Base-by-base conservation (phyloP, 2,329 filamentous ascomycete species). In the Aspergillus transmontanensis region DNA sequence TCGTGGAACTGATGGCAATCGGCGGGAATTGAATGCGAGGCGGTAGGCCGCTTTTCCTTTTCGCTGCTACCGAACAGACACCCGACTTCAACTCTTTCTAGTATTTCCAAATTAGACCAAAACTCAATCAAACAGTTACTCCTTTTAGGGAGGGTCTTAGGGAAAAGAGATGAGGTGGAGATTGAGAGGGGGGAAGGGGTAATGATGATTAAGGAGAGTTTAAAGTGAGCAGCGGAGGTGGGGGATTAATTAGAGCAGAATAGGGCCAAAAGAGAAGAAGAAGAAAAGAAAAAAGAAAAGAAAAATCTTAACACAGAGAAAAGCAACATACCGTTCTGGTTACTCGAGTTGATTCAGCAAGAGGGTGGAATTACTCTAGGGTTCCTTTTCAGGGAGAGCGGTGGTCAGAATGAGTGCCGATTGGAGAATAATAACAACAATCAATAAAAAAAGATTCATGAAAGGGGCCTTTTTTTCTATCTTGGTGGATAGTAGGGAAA, bases 1-100 rank as follows among this genome's bases (percentile, higher is more conserved):
- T 68, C 60, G 67, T 66, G 61, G 67, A 65, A 66, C 66, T 68
- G 63, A 65, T n/a, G 16, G 59, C 55, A 63, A 50, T 50, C 46
- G 61, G 62, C 64, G 64, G 60, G 64, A 65, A 67, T 64, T 57
- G 50, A 57, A 50, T 30, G 46, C 46, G 57, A 54, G 51, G 50
- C 39, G 59, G 62, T 43, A 59, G 50, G 43, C 48, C 32, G 55
- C 28, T 50, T 39, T 30, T 53, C 54, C 34, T 36, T 48, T 48
- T 46, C 56, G 34, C 56, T 53, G 30, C 45, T 30, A 32, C 32
- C 45, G 43, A 61, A 14, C 32, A 41, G 56, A 53, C 58, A 53
- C 41, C 23, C 45, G 28, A 23, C 10, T 19, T 43, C 28, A 28
- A 28, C 26, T 28, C n/a, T 16, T 58, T 34, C 56, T 58, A 23